phyloP scores from a whole-genome alignment of 352 stramenopile species.

The Phytophthora lateralis region DNA sequence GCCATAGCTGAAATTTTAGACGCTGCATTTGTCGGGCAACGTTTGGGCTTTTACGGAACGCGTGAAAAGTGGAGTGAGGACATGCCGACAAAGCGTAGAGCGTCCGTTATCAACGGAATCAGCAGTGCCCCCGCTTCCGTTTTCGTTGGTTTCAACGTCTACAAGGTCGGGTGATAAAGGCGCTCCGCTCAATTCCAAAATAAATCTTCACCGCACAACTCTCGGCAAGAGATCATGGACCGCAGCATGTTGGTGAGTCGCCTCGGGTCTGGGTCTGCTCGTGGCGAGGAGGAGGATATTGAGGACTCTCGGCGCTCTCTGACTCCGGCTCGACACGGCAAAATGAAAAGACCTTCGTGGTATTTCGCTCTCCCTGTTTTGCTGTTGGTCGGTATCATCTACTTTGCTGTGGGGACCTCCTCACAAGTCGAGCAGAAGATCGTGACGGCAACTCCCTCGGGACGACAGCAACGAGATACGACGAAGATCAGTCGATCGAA shows the following conservation, averaged over 20 bases:
- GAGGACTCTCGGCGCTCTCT: neutral
- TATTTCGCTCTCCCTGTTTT: conserved; percentile 1
- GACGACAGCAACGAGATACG: neutral
- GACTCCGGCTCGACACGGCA: neutral
- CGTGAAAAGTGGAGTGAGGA: neutral
- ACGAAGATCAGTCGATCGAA: neutral
- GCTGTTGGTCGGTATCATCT: neutral
- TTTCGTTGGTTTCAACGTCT: too few species aligned
- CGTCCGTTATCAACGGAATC: too few species aligned
- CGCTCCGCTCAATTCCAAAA: neutral
- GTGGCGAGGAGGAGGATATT: neutral
- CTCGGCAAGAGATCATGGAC: neutral
- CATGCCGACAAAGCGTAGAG: neutral
- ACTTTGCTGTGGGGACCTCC: neutral
- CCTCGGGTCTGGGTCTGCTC: neutral
- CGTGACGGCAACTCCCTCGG: neutral
- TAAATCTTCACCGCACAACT: neutral
- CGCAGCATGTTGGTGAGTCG: conserved; percentile 6
- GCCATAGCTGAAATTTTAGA: neutral
- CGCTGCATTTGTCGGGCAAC: neutral
- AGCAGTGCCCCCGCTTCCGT: too few species aligned
- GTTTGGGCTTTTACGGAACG: too few species aligned
- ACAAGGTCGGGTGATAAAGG: too few species aligned
- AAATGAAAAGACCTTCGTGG: conserved; percentile 2
- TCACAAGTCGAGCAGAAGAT: neutral